A percentile compares a stretch with the other conserved stretches of the same genome.
Conservation (phyloP, 2,329 filamentous ascomycete genomes). For the Alternaria sp. region DNA sequence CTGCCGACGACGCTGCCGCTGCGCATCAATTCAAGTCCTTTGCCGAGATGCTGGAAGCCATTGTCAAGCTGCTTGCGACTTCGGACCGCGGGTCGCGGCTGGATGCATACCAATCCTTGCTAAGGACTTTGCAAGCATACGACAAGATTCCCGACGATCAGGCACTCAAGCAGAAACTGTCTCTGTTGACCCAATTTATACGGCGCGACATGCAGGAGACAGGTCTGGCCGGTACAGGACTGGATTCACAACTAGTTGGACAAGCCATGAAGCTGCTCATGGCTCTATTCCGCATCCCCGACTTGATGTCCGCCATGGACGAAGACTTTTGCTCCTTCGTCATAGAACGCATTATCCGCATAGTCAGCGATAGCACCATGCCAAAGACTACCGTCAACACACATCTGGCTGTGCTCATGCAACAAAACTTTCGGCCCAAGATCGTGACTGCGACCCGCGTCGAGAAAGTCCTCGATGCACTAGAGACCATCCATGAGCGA, state of each 20-base stretch:
- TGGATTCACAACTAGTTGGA: constrained; percentile 75
- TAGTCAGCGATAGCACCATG: constrained; percentile 71
- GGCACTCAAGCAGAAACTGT: constrained; percentile 72
- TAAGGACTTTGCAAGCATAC: constrained; percentile 79
- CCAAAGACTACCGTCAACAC: constrained; percentile 82
- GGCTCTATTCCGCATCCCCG: constrained; percentile 77
- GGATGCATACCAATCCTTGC: constrained; percentile 87
- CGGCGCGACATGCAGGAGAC: constrained; percentile 78
- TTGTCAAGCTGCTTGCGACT: constrained; percentile 81
- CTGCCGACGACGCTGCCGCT: constrained; percentile 50
- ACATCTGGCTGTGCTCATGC: constrained; percentile 80
- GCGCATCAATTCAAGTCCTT: constrained; percentile 67
- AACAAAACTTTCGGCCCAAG: constrained; percentile 79
- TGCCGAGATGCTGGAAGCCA: constrained; percentile 83
- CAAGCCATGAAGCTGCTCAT: constrained; percentile 81
- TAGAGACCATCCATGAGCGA: constrained; percentile 77
- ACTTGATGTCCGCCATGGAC: constrained; percentile 74
- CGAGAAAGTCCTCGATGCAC: constrained; percentile 72
- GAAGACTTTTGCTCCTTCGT: constrained; percentile 83
- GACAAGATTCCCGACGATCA: constrained; percentile 72
- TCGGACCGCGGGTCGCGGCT: constrained; percentile 75
- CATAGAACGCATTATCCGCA: constrained; percentile 79
- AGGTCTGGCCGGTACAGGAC: constrained; percentile 61
- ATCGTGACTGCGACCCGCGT: constrained; percentile 78
- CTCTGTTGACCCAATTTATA: constrained; percentile 81